Percentiles rank a stretch among this genome's conserved stretches.
Conservation (phyloP, 805 yeast genomes). For the Pichia deserticola region DNA sequence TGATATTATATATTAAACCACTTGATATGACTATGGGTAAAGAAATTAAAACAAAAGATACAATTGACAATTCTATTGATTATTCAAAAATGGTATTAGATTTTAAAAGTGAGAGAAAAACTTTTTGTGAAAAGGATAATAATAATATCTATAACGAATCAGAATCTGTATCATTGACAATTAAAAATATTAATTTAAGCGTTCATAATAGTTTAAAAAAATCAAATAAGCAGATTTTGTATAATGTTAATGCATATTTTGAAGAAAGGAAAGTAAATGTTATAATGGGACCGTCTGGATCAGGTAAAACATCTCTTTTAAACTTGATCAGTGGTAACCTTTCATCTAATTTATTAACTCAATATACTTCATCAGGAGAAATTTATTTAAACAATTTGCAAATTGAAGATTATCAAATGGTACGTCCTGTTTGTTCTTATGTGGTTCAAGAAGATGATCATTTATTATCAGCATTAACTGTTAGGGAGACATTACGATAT, state of each 20-base stretch:
- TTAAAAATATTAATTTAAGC: slow-evolving; percentile 18
- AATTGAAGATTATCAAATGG: slow-evolving; percentile 20
- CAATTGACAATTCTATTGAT: slow-evolving; percentile 12
- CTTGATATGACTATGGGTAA: slow-evolving; percentile 47
- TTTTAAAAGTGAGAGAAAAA: neutral
- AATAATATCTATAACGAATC: neutral
- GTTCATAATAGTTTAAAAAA: slow-evolving; percentile 18
- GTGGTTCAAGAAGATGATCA: slow-evolving; percentile 80
- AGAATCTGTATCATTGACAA: slow-evolving; percentile 11
- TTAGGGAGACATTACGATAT: slow-evolving; percentile 63
- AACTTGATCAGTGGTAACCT: slow-evolving; percentile 58
- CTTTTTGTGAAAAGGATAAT: neutral
- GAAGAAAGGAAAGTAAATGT: slow-evolving; percentile 54
- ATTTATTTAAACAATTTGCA: slow-evolving; percentile 35
- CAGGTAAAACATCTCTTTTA: slow-evolving; percentile 65
- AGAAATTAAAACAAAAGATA: slow-evolving; percentile 16
- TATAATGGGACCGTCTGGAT: slow-evolving; percentile 77
- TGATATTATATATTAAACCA: slow-evolving; percentile 40
- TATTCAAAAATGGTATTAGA: neutral
- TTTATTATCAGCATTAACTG: slow-evolving; percentile 63
- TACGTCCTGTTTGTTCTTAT: slow-evolving; percentile 52
- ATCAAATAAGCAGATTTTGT: slow-evolving; percentile 29
- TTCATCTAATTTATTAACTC: slow-evolving; percentile 24
- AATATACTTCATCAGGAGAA: slow-evolving; percentile 32
- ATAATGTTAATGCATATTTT: slow-evolving; percentile 44